Conservation (phyloP, 805 yeast species). For the Metschnikowia santaceciliae region DNA sequence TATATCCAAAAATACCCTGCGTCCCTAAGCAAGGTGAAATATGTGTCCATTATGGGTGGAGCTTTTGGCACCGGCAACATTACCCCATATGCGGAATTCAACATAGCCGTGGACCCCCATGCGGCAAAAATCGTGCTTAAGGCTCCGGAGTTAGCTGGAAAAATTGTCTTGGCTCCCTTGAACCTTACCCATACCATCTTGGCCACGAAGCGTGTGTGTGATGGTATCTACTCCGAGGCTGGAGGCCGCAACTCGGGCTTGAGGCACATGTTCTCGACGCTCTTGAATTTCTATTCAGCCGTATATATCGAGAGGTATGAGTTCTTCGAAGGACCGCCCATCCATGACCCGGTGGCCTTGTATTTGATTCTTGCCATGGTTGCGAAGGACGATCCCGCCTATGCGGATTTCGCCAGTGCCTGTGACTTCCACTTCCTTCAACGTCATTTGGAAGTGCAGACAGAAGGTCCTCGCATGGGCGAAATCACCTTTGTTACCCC, state of each 20-base stretch:
- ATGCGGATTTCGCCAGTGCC: conserved; percentile 10
- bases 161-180: conserved; percentile 56
- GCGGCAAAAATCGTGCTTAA: conserved; percentile 61
- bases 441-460: conserved; percentile 23
- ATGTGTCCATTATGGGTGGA: conserved; percentile 77
- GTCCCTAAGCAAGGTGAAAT: conserved; percentile 43
- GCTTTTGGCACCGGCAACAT: conserved; percentile 48
- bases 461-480: conserved; percentile 30
- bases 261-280: conserved; percentile 10
- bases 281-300: conserved; percentile 11
- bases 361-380: conserved; percentile 13
- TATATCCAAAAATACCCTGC: conserved; percentile 56
- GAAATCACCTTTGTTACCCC: conserved; percentile 19
- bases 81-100: conserved; percentile 65
- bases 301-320: conserved; percentile 11
- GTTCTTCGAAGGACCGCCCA: conserved; percentile 14
- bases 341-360: conserved; percentile 19
- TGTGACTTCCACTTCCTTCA: conserved; percentile 26
- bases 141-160: conserved; percentile 44
- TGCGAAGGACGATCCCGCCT: conserved; percentile 7
- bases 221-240: conserved; percentile 17
- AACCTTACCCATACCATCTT: conserved; percentile 67
- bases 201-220: conserved; percentile 32
- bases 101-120: conserved; percentile 68
- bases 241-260: conserved; percentile 5